Percentiles rank a stretch among this genome's conserved stretches.
Evolutionary conservation across 306 rosid genomes (phyloP).

Genomic region (Arachis stenosperma): DNA sequence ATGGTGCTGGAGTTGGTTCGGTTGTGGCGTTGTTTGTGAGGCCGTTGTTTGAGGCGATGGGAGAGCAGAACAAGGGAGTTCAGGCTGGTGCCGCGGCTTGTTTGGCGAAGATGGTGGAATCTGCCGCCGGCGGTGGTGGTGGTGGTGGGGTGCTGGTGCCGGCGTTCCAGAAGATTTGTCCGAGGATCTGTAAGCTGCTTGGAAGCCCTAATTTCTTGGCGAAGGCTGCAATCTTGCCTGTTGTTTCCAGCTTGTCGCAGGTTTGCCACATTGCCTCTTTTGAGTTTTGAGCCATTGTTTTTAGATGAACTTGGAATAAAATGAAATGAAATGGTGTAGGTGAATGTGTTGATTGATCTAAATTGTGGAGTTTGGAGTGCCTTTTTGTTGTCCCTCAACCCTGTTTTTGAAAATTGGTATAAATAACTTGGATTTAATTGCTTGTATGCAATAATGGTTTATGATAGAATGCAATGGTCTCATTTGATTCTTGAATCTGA

Average conservation of each 20-base stretch:
- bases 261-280: constrained; percentile 39
- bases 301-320: not conserved
- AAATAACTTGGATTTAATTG: not conserved
- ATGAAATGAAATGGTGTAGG: not conserved
- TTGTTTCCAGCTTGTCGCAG: constrained; percentile 85
- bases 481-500: not conserved
- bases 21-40: constrained; percentile 82
- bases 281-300: not conserved
- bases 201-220: constrained; percentile 81
- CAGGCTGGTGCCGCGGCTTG: constrained; percentile 92
- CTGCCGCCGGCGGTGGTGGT: constrained; percentile 42
- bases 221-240: constrained; percentile 77
- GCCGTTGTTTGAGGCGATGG: constrained; percentile 96
- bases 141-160: constrained; percentile 45
- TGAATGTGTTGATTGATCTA: not conserved
- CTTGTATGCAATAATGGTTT: not conserved
- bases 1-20: constrained; percentile 52
- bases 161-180: constrained; percentile 88
- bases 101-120: constrained; percentile 85
- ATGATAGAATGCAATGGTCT: not conserved
- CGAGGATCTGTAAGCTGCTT: constrained; percentile 88
- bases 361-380: not conserved
- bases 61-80: constrained; percentile 82
- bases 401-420: not conserved
- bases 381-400: not conserved